Conservation (phyloP, 2,329 filamentous ascomycete genomes). For the Albifimbria verrucaria region DNA sequence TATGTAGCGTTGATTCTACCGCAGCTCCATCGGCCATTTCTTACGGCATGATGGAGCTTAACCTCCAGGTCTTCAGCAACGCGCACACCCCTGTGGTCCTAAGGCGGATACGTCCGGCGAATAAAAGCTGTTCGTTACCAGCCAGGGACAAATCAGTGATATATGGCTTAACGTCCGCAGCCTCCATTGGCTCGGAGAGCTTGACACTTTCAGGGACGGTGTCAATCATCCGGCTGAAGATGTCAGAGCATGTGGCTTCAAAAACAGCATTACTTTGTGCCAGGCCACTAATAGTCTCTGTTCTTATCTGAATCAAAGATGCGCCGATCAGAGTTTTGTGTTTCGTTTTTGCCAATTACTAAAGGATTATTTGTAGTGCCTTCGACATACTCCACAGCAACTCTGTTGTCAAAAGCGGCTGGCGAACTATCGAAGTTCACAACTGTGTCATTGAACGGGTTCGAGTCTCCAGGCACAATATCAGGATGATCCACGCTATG, state of each 20-base stretch:
- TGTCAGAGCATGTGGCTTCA: constrained; percentile 23
- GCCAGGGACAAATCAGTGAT: constrained; percentile 22
- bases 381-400: constrained; percentile 41
- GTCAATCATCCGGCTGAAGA: constrained; percentile 31
- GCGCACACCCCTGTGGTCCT: constrained; percentile 13
- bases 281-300: constrained; percentile 36
- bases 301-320: constrained; percentile 43
- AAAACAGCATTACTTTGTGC: constrained; percentile 31
- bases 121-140: constrained; percentile 16
- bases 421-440: constrained; percentile 30
- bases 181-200: constrained; percentile 23
- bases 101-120: constrained; percentile 23
- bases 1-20: background rate
- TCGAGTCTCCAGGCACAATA: background rate
- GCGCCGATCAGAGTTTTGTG: constrained; percentile 36
- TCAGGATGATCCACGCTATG: constrained; percentile 35
- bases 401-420: constrained; percentile 37
- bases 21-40: constrained; percentile 7
- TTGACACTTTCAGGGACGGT: constrained; percentile 26
- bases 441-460: constrained; percentile 30
- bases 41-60: constrained; percentile 13
- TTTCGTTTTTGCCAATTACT: constrained; percentile 33
- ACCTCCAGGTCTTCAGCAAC: constrained; percentile 18
- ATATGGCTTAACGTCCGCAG: constrained; percentile 29
- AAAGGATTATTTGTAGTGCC: constrained; percentile 40